phyloP scores from a whole-genome alignment of 169 alveolate species.

The Plasmodium berghei region DNA sequence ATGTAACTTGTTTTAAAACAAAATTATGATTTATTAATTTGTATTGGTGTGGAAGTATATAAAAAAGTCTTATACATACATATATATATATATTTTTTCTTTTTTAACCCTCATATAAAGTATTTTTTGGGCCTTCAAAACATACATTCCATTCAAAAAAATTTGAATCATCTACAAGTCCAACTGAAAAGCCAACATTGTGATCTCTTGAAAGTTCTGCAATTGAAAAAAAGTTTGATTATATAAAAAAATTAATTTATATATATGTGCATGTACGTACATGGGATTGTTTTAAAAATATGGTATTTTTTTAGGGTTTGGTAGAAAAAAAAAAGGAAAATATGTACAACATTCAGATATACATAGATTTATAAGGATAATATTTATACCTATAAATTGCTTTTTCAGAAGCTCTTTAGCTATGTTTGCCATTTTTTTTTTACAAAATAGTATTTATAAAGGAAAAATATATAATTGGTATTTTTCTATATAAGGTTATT shows the following conservation, averaged over 20 bases:
- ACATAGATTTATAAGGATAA: not conserved
- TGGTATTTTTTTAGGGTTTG: too few species aligned
- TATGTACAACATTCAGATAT: too few species aligned
- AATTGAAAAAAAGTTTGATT: not conserved
- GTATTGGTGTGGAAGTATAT: too few species aligned
- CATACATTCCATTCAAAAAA: conserved; percentile 96
- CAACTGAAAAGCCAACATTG: conserved; percentile 94
- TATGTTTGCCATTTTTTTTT: conserved; percentile 80
- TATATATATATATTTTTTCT: not conserved
- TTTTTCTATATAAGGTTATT: not conserved
- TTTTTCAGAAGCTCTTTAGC: conserved; percentile 87
- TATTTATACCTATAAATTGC: conserved; percentile 84
- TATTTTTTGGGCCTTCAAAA: conserved; percentile 97
- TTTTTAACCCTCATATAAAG: conserved; percentile 90
- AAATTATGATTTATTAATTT: too few species aligned
- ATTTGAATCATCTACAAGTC: conserved; percentile 94
- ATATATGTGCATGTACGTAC: not conserved
- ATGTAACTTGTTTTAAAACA: too few species aligned
- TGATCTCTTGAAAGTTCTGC: conserved; percentile 90
- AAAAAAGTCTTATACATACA: not conserved
- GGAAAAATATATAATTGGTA: not conserved
- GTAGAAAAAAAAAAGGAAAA: too few species aligned
- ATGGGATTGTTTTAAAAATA: not conserved
- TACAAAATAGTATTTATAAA: not conserved
- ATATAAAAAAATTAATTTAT: not conserved